These are phyloP conservation scores for Penicillium olsonii DNA, from an alignment of 2,329 filamentous ascomycete species.

Conservation along the genomic window DNA sequence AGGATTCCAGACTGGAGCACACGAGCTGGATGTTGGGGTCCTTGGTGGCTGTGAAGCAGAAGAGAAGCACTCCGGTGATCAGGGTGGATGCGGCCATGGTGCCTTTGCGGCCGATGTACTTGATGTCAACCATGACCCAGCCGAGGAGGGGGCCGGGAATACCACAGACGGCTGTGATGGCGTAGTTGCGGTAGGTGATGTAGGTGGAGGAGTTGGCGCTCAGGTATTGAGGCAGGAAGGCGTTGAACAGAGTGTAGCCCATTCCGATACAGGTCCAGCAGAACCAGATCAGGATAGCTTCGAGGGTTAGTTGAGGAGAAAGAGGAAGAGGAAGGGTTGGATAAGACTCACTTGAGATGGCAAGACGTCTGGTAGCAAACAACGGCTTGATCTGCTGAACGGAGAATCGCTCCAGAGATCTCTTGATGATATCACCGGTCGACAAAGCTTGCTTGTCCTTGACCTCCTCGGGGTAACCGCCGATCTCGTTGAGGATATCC, in stretches of 20 bases:
- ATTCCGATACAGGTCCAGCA: slow-evolving; percentile 82
- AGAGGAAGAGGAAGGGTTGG: no score
- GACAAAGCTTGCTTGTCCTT: slow-evolving; percentile 42
- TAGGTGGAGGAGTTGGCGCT: slow-evolving; percentile 31
- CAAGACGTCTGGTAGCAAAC: slow-evolving; percentile 52
- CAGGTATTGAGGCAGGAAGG: slow-evolving; percentile 85
- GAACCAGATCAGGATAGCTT: slow-evolving; percentile 65
- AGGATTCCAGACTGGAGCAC: slow-evolving; percentile 53
- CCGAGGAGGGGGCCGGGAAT: slow-evolving; percentile 76
- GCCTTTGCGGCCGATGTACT: slow-evolving; percentile 61
- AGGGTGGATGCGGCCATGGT: slow-evolving; percentile 57
- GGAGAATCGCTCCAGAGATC: slow-evolving; percentile 68
- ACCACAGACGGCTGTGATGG: slow-evolving; percentile 74
- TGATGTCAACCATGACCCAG: slow-evolving; percentile 70
- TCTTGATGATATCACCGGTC: slow-evolving; percentile 53
- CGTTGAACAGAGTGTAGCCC: slow-evolving; percentile 86
- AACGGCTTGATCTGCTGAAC: slow-evolving; percentile 67
- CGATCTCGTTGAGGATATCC: slow-evolving; percentile 61
- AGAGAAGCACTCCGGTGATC: slow-evolving; percentile 56
- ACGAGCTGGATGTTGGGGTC: slow-evolving; percentile 51
- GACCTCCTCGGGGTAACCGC: slow-evolving; percentile 49
- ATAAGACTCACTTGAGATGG: slow-evolving; percentile 48
- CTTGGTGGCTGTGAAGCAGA: slow-evolving; percentile 55
- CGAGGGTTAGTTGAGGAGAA: slow-evolving; percentile 37
- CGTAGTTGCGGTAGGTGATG: slow-evolving; percentile 72